A percentile compares a stretch with the other conserved stretches of the same genome.
Conservation (phyloP, 495 filamentous ascomycete genomes). For the Talaromyces ruber region DNA sequence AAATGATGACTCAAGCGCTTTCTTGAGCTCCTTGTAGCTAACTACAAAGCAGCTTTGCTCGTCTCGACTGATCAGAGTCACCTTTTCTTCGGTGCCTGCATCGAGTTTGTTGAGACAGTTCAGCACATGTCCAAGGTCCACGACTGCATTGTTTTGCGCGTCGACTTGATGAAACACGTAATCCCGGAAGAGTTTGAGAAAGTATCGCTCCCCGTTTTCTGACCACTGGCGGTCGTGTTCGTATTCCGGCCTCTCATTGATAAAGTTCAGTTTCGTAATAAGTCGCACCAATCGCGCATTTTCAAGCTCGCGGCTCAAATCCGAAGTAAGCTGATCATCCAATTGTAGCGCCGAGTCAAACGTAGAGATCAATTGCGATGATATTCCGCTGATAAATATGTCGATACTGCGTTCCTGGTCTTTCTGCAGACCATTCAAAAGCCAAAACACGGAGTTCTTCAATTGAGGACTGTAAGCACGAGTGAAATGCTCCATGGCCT, state of each 20-base stretch:
- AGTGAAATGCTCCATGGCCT: conserved; percentile 62
- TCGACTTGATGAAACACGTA: conserved; percentile 96
- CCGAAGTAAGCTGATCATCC: conserved; percentile 61
- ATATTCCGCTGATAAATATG: conserved; percentile 66
- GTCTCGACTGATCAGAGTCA: conserved; percentile 78
- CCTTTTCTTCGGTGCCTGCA: conserved; percentile 77
- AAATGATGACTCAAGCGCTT: conserved; percentile 69
- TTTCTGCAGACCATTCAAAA: conserved; percentile 48
- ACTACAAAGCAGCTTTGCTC: conserved; percentile 80
- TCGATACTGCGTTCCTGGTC: conserved; percentile 60
- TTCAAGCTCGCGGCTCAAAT: conserved; percentile 75
- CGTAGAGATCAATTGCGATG: conserved; percentile 57
- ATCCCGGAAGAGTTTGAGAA: conserved; percentile 88
- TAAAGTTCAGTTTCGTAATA: conserved; percentile 71
- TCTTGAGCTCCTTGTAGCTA: conserved; percentile 80
- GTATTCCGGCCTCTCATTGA: conserved; percentile 84
- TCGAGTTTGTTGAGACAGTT: conserved; percentile 84
- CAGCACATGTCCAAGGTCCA: conserved; percentile 80
- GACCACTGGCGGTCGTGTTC: conserved; percentile 70
- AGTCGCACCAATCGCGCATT: conserved; percentile 81
- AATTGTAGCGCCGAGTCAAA: conserved; percentile 68
- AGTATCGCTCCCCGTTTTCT: conserved; percentile 84
- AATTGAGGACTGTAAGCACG: conserved; percentile 66
- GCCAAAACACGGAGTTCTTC: conserved; percentile 67
- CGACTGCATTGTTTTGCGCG: conserved; percentile 64